These are phyloP conservation scores for Microdochium trichocladiopsis DNA, from an alignment of 2,329 filamentous ascomycete genomes.

Conservation along the genomic window DNA sequence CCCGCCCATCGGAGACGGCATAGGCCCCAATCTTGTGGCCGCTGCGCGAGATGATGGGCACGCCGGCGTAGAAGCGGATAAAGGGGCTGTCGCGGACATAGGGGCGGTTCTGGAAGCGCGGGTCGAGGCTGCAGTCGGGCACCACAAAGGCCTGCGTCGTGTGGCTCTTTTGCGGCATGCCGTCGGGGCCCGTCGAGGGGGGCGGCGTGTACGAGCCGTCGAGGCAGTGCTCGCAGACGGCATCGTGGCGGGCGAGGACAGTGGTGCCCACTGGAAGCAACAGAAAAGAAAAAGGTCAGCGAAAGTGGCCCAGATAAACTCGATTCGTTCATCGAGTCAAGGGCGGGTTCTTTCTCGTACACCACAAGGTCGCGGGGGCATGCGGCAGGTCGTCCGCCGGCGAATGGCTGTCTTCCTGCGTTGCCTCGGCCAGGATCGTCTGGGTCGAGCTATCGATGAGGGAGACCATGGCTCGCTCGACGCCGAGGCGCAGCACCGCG, in stretches of 20 bases:
- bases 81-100: slow-evolving; percentile 22
- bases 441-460: slow-evolving; percentile 37
- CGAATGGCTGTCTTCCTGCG: slow-evolving; percentile 28
- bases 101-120: slow-evolving; percentile 21
- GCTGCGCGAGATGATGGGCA: slow-evolving; percentile 49
- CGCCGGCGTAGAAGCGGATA: slow-evolving; percentile 32
- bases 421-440: slow-evolving; percentile 45
- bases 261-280: too few relatives aligned
- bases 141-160: slow-evolving; percentile 19
- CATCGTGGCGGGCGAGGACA: slow-evolving; percentile 20
- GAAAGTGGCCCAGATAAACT: too few relatives aligned
- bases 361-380: too few relatives aligned
- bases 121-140: slow-evolving; percentile 20
- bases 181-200: slow-evolving; percentile 12
- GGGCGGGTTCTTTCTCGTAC: too few relatives aligned
- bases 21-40: slow-evolving; percentile 54
- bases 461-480: slow-evolving; percentile 40
- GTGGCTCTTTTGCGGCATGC: slow-evolving; percentile 14
- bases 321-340: too few relatives aligned
- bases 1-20: slow-evolving; percentile 50
- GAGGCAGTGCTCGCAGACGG: slow-evolving; percentile 22
- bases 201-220: slow-evolving; percentile 13
- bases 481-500: slow-evolving; percentile 36
- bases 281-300: too few relatives aligned
- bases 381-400: slow-evolving; percentile 26